Conservation (phyloP, 1,284 basidiomycete genomes). For the Mycosarcoma maydis region DNA sequence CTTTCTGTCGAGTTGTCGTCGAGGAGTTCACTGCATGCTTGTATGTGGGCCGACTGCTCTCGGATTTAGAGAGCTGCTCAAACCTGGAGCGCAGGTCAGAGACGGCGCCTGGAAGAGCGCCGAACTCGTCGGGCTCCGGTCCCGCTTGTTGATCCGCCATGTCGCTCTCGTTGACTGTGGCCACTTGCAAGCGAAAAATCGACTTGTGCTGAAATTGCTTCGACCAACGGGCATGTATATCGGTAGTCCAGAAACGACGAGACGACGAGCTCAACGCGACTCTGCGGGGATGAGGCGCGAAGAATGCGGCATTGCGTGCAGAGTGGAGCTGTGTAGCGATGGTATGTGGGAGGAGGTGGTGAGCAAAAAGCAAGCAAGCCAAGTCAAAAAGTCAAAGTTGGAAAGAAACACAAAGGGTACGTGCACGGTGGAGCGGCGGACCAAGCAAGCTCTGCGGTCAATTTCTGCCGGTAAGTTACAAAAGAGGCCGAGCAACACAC, state of each 20-base stretch:
- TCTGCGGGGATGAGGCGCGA: background rate
- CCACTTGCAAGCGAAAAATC: too few species aligned
- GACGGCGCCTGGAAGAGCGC: slow-evolving; percentile 38
- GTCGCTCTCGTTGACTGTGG: too few species aligned
- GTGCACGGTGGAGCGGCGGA: background rate
- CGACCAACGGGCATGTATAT: too few species aligned
- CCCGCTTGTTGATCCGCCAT: slow-evolving; percentile 30
- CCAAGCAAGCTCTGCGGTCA: slow-evolving; percentile 1
- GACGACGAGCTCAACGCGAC: background rate
- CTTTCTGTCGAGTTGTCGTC: slow-evolving; percentile 11
- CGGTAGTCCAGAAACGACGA: background rate
- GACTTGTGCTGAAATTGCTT: too few species aligned
- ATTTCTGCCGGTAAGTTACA: background rate
- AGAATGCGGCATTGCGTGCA: background rate
- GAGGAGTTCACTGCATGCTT: slow-evolving; percentile 1
- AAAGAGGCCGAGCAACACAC: background rate
- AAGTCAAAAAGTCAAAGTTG: too few species aligned
- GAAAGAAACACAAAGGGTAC: background rate
- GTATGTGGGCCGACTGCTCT: slow-evolving; percentile 26
- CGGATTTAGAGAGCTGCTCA: slow-evolving; percentile 49
- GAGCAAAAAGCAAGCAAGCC: too few species aligned
- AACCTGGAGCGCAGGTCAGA: slow-evolving; percentile 46
- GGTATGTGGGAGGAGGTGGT: too few species aligned
- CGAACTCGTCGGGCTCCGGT: slow-evolving; percentile 45
- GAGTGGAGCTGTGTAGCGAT: too few species aligned